phyloP scores from a whole-genome alignment of 176 grass and related monocot genomes.

The Rhynchospora tenuis region DNA sequence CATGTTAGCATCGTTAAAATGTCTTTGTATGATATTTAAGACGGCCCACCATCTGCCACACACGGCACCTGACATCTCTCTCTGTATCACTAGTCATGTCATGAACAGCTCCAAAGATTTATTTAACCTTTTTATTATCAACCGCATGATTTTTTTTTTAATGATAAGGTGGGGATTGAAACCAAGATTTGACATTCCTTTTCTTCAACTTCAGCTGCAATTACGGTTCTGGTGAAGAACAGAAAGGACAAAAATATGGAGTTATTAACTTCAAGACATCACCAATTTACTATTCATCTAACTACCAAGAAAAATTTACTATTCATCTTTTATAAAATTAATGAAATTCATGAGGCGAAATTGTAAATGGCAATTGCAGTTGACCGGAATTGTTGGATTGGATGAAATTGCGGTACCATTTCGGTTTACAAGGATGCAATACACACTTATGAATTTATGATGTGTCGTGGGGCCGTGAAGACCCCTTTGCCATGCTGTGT shows the following conservation, averaged over 20 bases:
- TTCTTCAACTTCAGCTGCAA: neutral
- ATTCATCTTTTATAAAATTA: neutral
- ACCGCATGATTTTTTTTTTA: neutral
- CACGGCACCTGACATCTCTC: neutral
- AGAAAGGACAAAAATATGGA: neutral
- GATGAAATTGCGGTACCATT: neutral
- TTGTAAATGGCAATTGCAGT: neutral
- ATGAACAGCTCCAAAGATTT: constrained; percentile 13
- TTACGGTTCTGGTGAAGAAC: neutral
- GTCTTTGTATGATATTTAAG: neutral
- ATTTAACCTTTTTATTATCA: neutral
- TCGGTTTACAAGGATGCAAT: neutral
- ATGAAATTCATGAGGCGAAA: neutral
- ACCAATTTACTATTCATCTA: neutral
- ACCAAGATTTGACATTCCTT: constrained; percentile 8
- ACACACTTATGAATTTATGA: neutral
- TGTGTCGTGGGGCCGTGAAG: neutral
- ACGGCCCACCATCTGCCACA: constrained; percentile 5
- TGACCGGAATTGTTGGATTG: neutral
- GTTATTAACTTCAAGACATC: neutral
- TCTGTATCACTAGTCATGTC: constrained; percentile 16
- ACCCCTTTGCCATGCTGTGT: neutral
- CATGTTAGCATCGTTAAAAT: neutral
- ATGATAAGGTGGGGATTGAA: neutral
- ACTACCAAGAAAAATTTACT: neutral